These are phyloP conservation scores for Stephania japonica DNA, from an alignment of 164 flowering plant species.

Conservation along the genomic window DNA sequence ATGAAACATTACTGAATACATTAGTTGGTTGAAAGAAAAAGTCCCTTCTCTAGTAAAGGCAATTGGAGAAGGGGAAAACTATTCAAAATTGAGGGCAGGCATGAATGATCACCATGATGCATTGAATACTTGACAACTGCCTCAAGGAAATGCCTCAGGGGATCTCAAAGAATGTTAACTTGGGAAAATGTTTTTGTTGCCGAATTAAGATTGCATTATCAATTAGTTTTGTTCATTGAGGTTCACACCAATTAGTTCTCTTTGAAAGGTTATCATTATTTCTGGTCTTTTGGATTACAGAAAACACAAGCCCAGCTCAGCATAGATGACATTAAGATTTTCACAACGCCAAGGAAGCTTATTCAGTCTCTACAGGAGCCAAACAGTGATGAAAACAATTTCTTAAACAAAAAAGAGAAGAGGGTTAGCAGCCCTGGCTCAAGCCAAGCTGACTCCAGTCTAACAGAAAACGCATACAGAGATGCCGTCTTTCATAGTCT, in stretches of 20 bases:
- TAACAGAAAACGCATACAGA: slow-evolving; percentile 23
- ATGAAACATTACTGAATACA: too few species aligned
- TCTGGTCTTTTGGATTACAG: slow-evolving; percentile 27
- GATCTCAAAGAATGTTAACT: not conserved
- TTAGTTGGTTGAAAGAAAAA: too few species aligned
- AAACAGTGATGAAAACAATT: slow-evolving; percentile 25
- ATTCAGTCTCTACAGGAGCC: slow-evolving; percentile 65
- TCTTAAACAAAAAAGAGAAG: slow-evolving; percentile 28
- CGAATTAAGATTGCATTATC: not conserved
- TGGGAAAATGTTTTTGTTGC: not conserved
- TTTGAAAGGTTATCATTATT: not conserved
- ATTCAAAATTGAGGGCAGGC: not conserved
- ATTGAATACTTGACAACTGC: not conserved
- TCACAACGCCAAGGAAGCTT: slow-evolving; percentile 76
- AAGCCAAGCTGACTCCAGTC: slow-evolving; percentile 32
- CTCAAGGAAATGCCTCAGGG: not conserved
- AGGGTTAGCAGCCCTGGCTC: slow-evolving; percentile 38
- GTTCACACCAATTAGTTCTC: not conserved
- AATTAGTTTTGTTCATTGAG: not conserved
- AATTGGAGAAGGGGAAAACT: not conserved
- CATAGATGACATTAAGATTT: slow-evolving; percentile 48
- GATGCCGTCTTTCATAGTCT: slow-evolving; percentile 17
- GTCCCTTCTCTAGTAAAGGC: not conserved
- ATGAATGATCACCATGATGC: not conserved
- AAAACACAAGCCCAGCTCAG: slow-evolving; percentile 41